Evolutionary conservation across 2,329 filamentous ascomycete genomes (phyloP), one percentile per base, ranked within the genome.

Genomic region (Xylariaceae sp.): DNA sequence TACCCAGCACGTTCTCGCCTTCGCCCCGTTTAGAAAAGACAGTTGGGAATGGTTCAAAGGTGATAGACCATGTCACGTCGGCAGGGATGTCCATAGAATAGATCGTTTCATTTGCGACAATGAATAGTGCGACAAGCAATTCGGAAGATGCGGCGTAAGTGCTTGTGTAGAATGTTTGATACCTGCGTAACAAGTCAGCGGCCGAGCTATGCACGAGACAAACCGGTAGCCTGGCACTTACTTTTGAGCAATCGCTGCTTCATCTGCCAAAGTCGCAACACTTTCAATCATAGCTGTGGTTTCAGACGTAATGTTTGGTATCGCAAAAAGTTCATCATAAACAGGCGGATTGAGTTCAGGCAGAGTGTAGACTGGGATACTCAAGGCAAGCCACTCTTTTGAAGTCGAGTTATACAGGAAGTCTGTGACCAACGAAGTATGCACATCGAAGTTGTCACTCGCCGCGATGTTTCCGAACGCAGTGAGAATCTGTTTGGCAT

Each of bases 1-100:
- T 45, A 5, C 50, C 54, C 2, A 53, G 47, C 5, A 47, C 45
- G 22, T 56, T 56, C 1, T 28, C 33, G 7, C 34, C 43, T 22
- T 17, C 18, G 14, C 49, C 53, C 6, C 43, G 45, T 28, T 45
- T 22, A 13, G 42, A 46, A 12, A 56, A 18, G 19, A 47, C 38
- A 2, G 50, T 51, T 11, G 56, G 53, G 9, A 58, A 39, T 22
- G 56, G 56, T 36, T 58, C 53, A 31, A 55, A 56, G 1, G 53
- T 18, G n/a, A 58, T n/a, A 10, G 47, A 44, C 31, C 42, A 47
- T 17, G 42, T 50, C 17, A 53, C 42, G 19, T 50, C 53, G 7
- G 34, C 11, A 0, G 50, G 53, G 2, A 31, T 31, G 2, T 19
- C 11, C 9, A 28, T 31, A 2, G 10, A 33, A 7, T n/a, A 1